phyloP scores from a whole-genome alignment of 2,329 filamentous ascomycete genomes.

The Fusarium succisae region DNA sequence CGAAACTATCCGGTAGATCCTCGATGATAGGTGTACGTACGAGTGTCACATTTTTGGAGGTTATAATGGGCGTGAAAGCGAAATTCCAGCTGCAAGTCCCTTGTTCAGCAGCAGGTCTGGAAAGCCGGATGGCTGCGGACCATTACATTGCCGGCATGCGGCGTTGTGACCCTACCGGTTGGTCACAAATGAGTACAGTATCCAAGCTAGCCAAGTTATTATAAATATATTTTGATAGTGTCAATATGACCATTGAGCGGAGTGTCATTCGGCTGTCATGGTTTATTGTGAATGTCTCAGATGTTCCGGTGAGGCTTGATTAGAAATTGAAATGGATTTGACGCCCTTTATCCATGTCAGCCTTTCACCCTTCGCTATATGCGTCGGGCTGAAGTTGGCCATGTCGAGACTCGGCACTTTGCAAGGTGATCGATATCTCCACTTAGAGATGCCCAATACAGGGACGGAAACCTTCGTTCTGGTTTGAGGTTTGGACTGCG shows the following conservation, averaged over 20 bases:
- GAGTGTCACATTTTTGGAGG: not conserved
- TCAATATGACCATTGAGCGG: not conserved
- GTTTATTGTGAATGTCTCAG: conserved; percentile 20
- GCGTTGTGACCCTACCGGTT: conserved; percentile 9
- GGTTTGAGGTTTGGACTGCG: not conserved
- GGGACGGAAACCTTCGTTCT: not conserved
- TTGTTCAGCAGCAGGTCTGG: not conserved
- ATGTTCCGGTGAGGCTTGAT: conserved; percentile 25
- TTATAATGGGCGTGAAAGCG: conserved; percentile 7
- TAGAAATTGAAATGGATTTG: conserved; percentile 8
- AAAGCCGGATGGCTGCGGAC: not conserved
- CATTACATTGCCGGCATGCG: conserved; percentile 5
- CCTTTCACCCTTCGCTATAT: not conserved
- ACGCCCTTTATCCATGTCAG: conserved; percentile 1
- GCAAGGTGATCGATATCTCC: not conserved
- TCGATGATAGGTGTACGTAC: not conserved
- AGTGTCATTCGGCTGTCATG: not conserved
- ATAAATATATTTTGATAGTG: not conserved
- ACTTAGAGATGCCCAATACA: not conserved
- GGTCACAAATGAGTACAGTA: conserved; percentile 2
- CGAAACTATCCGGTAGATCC: not conserved
- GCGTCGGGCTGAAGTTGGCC: not conserved
- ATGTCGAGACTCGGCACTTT: not conserved
- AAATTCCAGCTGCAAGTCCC: not conserved
- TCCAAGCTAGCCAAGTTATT: not conserved